Base-by-base conservation (phyloP, 148 eudicot species). In the Mesembryanthemum crystallinum region DNA sequence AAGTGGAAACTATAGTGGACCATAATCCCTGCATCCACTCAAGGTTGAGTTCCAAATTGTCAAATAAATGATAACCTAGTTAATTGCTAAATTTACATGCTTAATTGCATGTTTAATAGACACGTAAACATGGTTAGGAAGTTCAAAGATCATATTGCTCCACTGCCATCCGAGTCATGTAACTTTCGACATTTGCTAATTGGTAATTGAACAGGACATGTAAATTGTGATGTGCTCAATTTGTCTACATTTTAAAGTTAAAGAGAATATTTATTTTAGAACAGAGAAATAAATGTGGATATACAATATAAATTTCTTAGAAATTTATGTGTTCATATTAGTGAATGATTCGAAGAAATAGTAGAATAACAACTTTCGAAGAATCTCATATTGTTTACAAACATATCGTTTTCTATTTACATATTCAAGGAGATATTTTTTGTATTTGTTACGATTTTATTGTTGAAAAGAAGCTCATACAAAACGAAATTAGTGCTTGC, bases 1-100 rank as follows among this genome's bases (percentile, higher is more conserved):
- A 51, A 51, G 69, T 77, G 80, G 76, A 71, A 51, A 52, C 6
- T 27, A 24, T 59, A 73, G 81, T 79, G 81, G 81, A 67, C 61
- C 76, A 66, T 73, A 39, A 0, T 54, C 35, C 57, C 17, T 42
- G 58, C 8, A 58, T 66, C 81, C 77, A 79, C 73, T 78, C 15
- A 43, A 57, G 29, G 72, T 54, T 66, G 77, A 65, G 62, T 18
- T 57, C 23, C 64, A 23, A 27, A 32, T 55, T 73, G 67, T 73
- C 66, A 73, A 65, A 43, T n/a, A 39, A 49, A 57, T 65, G 59
- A 78, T 78, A 78, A 73, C n/a, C 49, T 72, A 39, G 42, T 72
- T 78, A 77, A 49, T 51, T 62, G 15, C 47, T 9, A 45, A n/a
- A 27, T 23, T 77, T 71, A 62, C 63, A 66, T 58, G 67, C 42